These are phyloP conservation scores for Backusella tuberculispora DNA, from an alignment of 192 early-diverging fungal species.

Conservation along the genomic window DNA sequence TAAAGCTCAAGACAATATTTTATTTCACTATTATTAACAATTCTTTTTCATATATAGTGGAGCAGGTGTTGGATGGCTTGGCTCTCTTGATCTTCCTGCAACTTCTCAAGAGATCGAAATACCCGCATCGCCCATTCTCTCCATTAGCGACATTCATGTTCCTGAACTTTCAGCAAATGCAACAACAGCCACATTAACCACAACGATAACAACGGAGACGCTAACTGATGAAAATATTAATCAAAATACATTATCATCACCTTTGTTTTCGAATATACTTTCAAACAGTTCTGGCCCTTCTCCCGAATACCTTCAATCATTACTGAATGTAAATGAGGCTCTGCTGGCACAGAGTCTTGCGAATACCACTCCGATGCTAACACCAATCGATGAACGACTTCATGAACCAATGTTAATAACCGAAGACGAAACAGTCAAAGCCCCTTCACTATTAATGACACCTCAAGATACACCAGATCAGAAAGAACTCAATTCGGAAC, in stretches of 20 bases:
- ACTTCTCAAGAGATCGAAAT: not conserved
- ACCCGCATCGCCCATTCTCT: not conserved
- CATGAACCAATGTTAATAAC: not conserved
- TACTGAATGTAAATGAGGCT: constrained; percentile 33
- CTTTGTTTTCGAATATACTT: not conserved
- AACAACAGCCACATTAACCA: not conserved
- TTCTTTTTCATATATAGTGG: constrained; percentile 26
- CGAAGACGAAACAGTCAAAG: not conserved
- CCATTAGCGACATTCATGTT: constrained; percentile 4
- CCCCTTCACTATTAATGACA: not conserved
- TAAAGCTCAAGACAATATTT: constrained; percentile 11
- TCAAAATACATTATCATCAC: not conserved
- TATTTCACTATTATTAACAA: not conserved
- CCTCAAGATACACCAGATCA: constrained; percentile 4
- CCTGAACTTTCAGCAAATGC: not conserved
- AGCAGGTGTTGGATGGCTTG: constrained; percentile 44
- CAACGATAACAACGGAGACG: not conserved
- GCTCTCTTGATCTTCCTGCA: constrained; percentile 11
- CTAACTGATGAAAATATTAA: not conserved
- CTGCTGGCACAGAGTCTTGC: constrained; percentile 34
- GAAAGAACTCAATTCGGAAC: not conserved
- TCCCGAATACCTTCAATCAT: constrained; percentile 32
- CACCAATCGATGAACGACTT: not conserved
- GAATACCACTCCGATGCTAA: constrained; percentile 12
- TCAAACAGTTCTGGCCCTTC: constrained; percentile 14